A percentile compares a stretch with the other conserved stretches of the same genome.
phyloP scores from a whole-genome alignment of 352 stramenopile genomes.

The Phytopythium sindhum region DNA sequence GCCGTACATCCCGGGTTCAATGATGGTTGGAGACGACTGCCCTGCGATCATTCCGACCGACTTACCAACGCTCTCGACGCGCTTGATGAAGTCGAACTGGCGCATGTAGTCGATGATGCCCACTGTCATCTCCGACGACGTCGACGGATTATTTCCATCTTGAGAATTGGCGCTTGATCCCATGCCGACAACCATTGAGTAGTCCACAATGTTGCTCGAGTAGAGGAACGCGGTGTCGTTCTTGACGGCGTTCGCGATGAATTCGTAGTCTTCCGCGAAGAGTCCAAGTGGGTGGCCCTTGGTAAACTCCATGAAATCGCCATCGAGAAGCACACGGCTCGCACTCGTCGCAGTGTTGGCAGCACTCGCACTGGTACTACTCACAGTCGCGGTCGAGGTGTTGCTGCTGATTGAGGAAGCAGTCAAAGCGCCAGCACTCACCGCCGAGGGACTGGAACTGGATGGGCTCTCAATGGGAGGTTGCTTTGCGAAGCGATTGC shows the following conservation, averaged over 20 bases:
- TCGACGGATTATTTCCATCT: slow-evolving; percentile 17
- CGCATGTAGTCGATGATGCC: slow-evolving; percentile 99
- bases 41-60: slow-evolving; percentile 98
- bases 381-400: background rate
- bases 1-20: slow-evolving; percentile 96
- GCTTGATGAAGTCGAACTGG: slow-evolving; percentile 99
- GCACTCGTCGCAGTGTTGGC: background rate
- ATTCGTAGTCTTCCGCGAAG: slow-evolving; percentile 65
- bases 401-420: background rate
- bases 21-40: slow-evolving; percentile 96
- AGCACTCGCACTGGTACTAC: background rate
- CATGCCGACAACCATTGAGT: slow-evolving; percentile 97
- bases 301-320: slow-evolving; percentile 82
- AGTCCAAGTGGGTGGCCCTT: slow-evolving; percentile 74
- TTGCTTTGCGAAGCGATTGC: slow-evolving; percentile 90
- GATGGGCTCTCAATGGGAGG: slow-evolving; percentile 16
- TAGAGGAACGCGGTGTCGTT: slow-evolving; percentile 97
- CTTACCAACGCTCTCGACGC: slow-evolving; percentile 98
- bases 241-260: slow-evolving; percentile 86
- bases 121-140: slow-evolving; percentile 87
- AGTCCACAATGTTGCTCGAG: slow-evolving; percentile 99
- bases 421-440: background rate
- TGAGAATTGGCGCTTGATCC: slow-evolving; percentile 19
- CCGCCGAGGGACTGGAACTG: background rate
- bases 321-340: slow-evolving; percentile 71